phyloP scores from a whole-genome alignment of 306 rosid genomes.

The Argentina anserina region DNA sequence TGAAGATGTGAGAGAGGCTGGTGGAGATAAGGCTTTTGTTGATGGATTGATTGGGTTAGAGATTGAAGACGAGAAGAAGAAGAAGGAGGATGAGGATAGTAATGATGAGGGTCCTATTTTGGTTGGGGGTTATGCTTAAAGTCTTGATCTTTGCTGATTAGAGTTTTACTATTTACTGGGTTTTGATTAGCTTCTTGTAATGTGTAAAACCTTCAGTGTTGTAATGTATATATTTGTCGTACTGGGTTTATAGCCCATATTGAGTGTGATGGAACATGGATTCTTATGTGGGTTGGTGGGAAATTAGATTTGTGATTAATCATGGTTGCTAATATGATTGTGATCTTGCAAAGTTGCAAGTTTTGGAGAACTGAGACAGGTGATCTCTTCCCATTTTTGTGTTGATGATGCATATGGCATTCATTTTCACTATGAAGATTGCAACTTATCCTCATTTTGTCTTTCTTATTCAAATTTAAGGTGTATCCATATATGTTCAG shows the following conservation, averaged over 20 bases:
- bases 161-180: neutral
- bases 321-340: neutral
- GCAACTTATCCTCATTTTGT: too few species aligned
- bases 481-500: too few species aligned
- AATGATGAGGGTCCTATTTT: constrained; percentile 45
- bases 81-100: constrained; percentile 16
- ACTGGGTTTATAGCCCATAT: neutral
- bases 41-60: constrained; percentile 57
- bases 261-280: neutral
- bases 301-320: neutral
- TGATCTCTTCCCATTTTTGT: too few species aligned
- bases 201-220: neutral
- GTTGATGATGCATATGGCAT: neutral
- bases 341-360: neutral
- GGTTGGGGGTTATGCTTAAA: constrained; percentile 55
- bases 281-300: neutral
- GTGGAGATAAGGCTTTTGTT: constrained; percentile 46
- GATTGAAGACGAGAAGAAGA: constrained; percentile 29
- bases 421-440: too few species aligned
- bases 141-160: neutral
- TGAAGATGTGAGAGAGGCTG: constrained; percentile 35
- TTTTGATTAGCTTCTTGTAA: neutral
- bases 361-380: neutral
- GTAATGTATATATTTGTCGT: neutral
- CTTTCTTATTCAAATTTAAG: too few species aligned